Evolutionary conservation across 805 yeast genomes (phyloP).

Genomic region (Pichia cephalocereana): DNA sequence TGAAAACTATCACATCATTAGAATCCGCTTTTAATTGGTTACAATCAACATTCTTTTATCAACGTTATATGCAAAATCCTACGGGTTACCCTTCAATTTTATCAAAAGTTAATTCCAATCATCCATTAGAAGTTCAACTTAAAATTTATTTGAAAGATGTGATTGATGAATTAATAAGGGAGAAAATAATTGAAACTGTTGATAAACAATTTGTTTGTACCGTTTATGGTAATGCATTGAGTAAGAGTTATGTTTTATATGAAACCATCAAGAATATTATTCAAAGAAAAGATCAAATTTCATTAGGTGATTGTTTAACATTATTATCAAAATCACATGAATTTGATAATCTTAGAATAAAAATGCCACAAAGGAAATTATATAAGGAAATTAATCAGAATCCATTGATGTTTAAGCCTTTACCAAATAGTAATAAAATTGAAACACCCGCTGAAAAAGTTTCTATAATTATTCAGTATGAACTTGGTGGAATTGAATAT

Average conservation of each 20-base stretch:
- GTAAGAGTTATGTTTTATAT: constrained; percentile 36
- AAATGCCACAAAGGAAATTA: constrained; percentile 36
- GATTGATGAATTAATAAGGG: constrained; percentile 25
- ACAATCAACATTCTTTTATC: constrained; percentile 64
- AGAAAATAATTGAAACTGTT: constrained; percentile 21
- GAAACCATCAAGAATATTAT: constrained; percentile 33
- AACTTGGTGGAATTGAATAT: constrained; percentile 39
- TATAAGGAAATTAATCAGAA: constrained; percentile 35
- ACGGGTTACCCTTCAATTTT: constrained; percentile 53
- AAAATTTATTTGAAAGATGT: constrained; percentile 10
- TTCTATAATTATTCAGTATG: constrained; percentile 37
- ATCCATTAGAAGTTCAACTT: constrained; percentile 2
- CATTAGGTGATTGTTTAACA: constrained; percentile 15
- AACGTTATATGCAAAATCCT: constrained; percentile 68
- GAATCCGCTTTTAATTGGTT: constrained; percentile 65
- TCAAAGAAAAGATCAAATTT: constrained; percentile 8
- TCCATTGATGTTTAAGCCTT: constrained; percentile 30
- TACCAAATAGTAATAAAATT: constrained; percentile 21
- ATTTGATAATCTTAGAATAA: constrained; percentile 31
- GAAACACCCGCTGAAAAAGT: constrained; percentile 29
- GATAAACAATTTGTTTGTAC: constrained; percentile 24
- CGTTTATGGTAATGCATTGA: constrained; percentile 39
- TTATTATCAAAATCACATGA: constrained; percentile 32
- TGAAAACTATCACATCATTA: constrained; percentile 51
- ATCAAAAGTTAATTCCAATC: constrained; percentile 17